These are phyloP conservation scores for Astrocystis sublimbata DNA, from an alignment of 495 filamentous ascomycete genomes.

Conservation along the genomic window DNA sequence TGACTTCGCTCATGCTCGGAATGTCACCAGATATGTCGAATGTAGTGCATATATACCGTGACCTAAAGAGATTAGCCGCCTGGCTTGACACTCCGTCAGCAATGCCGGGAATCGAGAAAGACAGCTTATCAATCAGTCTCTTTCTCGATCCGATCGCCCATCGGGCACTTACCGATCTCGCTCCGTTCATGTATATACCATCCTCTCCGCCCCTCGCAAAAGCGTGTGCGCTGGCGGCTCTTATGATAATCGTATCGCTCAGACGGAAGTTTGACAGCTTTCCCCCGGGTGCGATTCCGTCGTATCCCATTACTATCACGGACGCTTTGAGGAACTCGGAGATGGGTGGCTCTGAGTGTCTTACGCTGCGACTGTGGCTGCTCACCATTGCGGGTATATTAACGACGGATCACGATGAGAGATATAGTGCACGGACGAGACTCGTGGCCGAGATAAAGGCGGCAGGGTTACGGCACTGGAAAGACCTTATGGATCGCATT, in stretches of 20 bases:
- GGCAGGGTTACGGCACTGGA: constrained; percentile 17
- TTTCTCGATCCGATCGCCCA: constrained; percentile 22
- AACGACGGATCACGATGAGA: constrained; percentile 11
- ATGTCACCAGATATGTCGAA: constrained; percentile 22
- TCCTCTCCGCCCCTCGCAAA: constrained; percentile 5
- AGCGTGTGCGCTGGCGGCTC: constrained; percentile 21
- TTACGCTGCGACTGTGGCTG: constrained; percentile 18
- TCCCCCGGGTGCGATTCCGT: constrained; percentile 14
- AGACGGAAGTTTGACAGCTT: constrained; percentile 18
- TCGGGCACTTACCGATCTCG: constrained; percentile 15
- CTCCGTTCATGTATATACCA: constrained; percentile 2
- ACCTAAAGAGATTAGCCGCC: constrained; percentile 16
- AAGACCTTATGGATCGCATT: constrained; percentile 14
- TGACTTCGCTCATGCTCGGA: constrained; percentile 18
- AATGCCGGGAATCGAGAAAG: constrained; percentile 17
- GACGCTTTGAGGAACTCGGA: constrained; percentile 14
- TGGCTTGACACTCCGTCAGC: constrained; percentile 13
- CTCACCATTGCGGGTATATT: constrained; percentile 16
- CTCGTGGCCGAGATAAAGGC: constrained; percentile 19
- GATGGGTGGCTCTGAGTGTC: neutral
- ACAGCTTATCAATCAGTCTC: constrained; percentile 19
- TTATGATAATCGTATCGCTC: constrained; percentile 18
- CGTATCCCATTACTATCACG: constrained; percentile 14
- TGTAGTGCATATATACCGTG: constrained; percentile 12
- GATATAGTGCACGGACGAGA: constrained; percentile 12